Conservation (phyloP, 345 rosid species). For the Eucalyptus microcorys region DNA sequence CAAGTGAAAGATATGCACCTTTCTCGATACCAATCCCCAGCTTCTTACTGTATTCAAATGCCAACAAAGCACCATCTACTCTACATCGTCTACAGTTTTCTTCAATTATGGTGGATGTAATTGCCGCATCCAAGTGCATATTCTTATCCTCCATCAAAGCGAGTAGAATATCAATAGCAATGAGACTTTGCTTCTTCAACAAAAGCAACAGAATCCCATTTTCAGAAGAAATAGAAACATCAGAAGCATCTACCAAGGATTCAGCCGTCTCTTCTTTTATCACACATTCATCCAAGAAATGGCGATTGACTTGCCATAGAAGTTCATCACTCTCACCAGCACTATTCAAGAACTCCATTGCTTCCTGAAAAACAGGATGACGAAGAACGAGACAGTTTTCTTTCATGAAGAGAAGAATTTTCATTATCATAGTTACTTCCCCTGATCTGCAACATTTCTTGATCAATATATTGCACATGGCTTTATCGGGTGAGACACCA, state of each 20-base stretch:
- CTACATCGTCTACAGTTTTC: slow-evolving; percentile 25
- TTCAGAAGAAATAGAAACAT: slow-evolving; percentile 15
- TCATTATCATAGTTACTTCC: slow-evolving; percentile 25
- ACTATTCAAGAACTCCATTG: slow-evolving; percentile 32
- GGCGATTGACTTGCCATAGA: slow-evolving; percentile 60
- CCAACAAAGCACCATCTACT: slow-evolving; percentile 45
- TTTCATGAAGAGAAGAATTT: slow-evolving; percentile 56
- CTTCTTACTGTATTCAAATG: slow-evolving; percentile 44
- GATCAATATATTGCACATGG: slow-evolving; percentile 76
- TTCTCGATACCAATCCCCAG: slow-evolving; percentile 38
- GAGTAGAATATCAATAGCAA: slow-evolving; percentile 44
- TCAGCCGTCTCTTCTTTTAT: slow-evolving; percentile 1
- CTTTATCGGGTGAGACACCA: slow-evolving; percentile 78
- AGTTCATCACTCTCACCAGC: slow-evolving; percentile 39
- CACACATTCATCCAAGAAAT: slow-evolving; percentile 24
- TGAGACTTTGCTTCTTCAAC: slow-evolving; percentile 54
- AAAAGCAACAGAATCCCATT: slow-evolving; percentile 30
- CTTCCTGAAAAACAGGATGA: slow-evolving; percentile 49
- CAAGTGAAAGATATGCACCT: slow-evolving; percentile 40
- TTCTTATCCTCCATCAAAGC: slow-evolving; percentile 21
- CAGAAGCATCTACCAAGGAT: background rate
- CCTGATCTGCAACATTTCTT: slow-evolving; percentile 53
- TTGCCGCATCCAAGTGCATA: slow-evolving; percentile 21
- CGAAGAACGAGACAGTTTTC: slow-evolving; percentile 46
- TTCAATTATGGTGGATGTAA: slow-evolving; percentile 38